Evolutionary conservation across 495 filamentous ascomycete genomes (phyloP).

Genomic region (Evernia prunastri): DNA sequence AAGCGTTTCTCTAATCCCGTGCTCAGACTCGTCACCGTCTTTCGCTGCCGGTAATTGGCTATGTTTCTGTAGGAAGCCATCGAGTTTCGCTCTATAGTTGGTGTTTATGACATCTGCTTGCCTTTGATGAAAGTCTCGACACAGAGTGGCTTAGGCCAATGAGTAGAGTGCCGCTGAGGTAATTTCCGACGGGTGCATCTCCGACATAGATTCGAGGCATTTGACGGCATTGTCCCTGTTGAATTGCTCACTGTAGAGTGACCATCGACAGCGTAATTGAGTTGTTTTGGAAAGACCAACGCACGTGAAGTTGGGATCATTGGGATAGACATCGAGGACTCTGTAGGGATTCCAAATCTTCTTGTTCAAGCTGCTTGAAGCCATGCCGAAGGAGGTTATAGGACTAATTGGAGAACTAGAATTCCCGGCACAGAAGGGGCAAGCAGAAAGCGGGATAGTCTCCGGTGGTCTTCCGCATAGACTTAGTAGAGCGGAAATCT

Average conservation of each 20-base stretch:
- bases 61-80: background rate
- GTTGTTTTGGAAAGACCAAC: background rate
- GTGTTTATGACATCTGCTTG: background rate
- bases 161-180: background rate
- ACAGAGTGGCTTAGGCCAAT: background rate
- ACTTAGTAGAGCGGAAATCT: no score
- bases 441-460: no score
- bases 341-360: constrained; percentile 1
- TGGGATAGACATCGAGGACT: background rate
- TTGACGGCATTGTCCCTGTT: background rate
- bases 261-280: background rate
- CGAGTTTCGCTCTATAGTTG: background rate
- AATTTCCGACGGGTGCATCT: background rate
- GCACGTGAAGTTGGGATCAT: background rate
- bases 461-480: no score
- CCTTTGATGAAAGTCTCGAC: background rate
- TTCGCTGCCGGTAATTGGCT: background rate
- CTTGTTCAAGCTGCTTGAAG: background rate
- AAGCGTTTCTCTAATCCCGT: background rate
- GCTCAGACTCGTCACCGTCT: background rate
- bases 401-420: no score
- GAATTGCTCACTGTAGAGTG: background rate
- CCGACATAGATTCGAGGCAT: background rate
- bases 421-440: no score
- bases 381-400: no score